Evolutionary conservation across 2,329 filamentous ascomycete genomes (phyloP), one percentile per base, ranked within the genome.

Genomic region (Pleurostoma richardsiae): DNA sequence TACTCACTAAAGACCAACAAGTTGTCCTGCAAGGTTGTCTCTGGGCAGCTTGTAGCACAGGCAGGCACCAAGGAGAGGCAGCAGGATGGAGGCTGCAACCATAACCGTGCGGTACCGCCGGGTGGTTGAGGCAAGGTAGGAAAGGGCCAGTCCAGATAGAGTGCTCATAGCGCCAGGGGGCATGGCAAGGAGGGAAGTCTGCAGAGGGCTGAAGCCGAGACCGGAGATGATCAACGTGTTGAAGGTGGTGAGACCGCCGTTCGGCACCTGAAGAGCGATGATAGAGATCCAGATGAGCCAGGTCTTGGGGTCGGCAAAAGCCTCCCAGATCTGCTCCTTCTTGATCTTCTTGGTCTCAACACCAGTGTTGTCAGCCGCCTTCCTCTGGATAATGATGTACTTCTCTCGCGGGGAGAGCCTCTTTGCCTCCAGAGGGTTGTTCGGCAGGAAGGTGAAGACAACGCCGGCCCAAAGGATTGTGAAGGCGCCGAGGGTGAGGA

Each of bases 51-150:
- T 56, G 45, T 59, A 66, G 44, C 66, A 67, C 41, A 70, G 51
- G 6, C 65, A 57, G 1, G 65, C 57, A 28, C 61, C 56, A 5
- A 68, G 49, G 10, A 67, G 58, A 4, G 66, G 66, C 1, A 59
- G 56, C 31, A 65, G 47, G 42, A 62, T 63, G 3, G 57, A 61
- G 1, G 59, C 55, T 3, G 65, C 48, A 2, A 69, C 53, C 33
- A 64, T 49, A 49, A 36, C 33, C n/a, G 33, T 36, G 33, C 33
- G 33, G n/a, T 36, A 36, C n/a, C 33, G 33, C n/a, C 33, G 8
- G 8, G 33, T 36, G 8, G 33, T 36, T 8, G 55, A 41, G 45
- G 53, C 40, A 51, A 57, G 46, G 49, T 54, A 52, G 49, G 55
- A 52, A 28, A 58, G 45, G 40, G 48, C 33, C n/a, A 36, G 33